Percentiles rank a stretch among this genome's conserved stretches.
Evolutionary conservation across 176 grass and related monocot genomes (phyloP).

Genomic region (Hordeum marinum): DNA sequence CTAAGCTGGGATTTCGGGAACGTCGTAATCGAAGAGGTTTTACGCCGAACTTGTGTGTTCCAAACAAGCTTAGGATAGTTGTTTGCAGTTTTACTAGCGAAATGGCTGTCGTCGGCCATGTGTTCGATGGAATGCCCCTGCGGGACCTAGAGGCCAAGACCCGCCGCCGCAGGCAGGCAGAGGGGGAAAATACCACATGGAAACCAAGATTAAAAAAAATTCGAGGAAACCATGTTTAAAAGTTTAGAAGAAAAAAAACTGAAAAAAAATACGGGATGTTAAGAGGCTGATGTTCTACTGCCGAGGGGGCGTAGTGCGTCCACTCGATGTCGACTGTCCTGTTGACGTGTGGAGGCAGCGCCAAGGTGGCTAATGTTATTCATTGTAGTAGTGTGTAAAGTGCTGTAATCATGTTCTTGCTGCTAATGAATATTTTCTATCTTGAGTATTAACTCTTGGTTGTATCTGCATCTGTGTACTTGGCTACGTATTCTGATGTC

Average conservation of each 20-base stretch:
- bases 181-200: no score
- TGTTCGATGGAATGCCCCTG: neutral
- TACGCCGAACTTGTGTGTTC: neutral
- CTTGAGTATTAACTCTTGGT: neutral
- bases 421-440: neutral
- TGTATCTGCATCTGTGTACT: neutral
- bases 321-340: neutral
- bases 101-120: neutral
- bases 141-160: neutral
- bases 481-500: neutral
- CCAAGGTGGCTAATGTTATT: neutral
- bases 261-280: no score
- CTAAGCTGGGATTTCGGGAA: neutral
- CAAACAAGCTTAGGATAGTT: neutral
- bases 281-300: neutral
- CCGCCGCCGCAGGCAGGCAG: neutral
- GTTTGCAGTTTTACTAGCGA: neutral
- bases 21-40: neutral
- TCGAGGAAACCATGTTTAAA: no score
- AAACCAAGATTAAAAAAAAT: no score
- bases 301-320: neutral
- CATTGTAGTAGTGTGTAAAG: neutral
- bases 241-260: no score
- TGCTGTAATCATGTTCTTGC: neutral
- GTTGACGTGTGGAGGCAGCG: neutral